Evolutionary conservation across 1,284 basidiomycete species (phyloP).

Genomic region (Ustilago nuda): DNA sequence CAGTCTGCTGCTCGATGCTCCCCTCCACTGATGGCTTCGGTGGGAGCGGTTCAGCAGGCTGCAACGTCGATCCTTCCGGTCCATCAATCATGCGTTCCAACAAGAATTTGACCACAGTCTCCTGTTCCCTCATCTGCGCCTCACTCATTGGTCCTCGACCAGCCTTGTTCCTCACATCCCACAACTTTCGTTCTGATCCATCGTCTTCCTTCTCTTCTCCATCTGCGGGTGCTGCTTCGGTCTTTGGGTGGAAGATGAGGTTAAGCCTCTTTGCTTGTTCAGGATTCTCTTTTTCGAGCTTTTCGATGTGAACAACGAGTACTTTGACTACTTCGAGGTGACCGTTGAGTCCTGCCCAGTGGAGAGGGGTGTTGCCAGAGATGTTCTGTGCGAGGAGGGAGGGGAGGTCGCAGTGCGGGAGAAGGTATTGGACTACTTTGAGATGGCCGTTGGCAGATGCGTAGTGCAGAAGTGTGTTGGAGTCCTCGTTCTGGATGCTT

Average conservation of each 20-base stretch:
- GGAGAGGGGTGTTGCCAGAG: conserved; percentile 66
- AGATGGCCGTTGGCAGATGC: conserved; percentile 64
- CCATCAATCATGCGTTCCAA: conserved; percentile 57
- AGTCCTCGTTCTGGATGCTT: conserved; percentile 52
- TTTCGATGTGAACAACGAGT: conserved; percentile 59
- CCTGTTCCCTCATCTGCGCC: conserved; percentile 66
- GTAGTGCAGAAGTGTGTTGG: conserved; percentile 64
- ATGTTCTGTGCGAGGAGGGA: conserved; percentile 58
- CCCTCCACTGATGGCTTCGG: conserved; percentile 13
- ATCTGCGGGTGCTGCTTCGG: conserved; percentile 15
- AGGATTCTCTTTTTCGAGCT: conserved; percentile 36
- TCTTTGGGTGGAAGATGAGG: conserved; percentile 36
- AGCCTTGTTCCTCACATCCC: conserved; percentile 66
- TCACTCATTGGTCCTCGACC: conserved; percentile 68
- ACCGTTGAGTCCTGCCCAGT: conserved; percentile 68
- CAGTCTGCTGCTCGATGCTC: conserved; percentile 23
- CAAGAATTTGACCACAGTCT: conserved; percentile 63
- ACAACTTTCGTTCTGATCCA: conserved; percentile 57
- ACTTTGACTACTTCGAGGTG: conserved; percentile 56
- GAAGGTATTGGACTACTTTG: conserved; percentile 45
- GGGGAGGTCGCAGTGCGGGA: conserved; percentile 39
- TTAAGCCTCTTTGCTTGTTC: conserved; percentile 40
- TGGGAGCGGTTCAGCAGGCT: conserved; percentile 33
- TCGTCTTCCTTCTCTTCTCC: conserved; percentile 39
- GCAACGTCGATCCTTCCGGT: conserved; percentile 25